These are phyloP conservation scores for Gossypium arboreum DNA, from an alignment of 345 rosid genomes.

Conservation along the genomic window DNA sequence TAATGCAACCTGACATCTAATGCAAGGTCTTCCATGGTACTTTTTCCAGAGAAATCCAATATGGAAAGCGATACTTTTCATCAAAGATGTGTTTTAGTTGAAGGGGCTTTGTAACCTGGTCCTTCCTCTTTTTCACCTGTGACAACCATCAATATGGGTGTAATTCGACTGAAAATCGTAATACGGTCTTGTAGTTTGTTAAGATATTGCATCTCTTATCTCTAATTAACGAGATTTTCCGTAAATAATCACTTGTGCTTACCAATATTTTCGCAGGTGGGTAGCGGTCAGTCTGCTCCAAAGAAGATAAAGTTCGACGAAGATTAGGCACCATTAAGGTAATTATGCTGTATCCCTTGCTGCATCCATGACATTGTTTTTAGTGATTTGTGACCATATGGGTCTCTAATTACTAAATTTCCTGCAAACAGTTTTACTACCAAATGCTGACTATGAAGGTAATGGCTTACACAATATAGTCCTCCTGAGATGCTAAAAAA, in stretches of 20 bases:
- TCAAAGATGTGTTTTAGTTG: neutral
- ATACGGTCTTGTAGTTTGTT: neutral
- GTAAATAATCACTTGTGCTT: neutral
- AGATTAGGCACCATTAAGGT: conserved; percentile 30
- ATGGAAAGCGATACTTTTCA: neutral
- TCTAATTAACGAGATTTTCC: neutral
- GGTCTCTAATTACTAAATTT: neutral
- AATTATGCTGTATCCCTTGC: neutral
- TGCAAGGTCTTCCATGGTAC: no score
- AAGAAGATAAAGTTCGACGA: conserved; percentile 79
- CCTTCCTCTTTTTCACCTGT: neutral
- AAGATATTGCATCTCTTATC: neutral
- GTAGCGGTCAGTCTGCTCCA: conserved; percentile 44
- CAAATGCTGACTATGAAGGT: neutral
- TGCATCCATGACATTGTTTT: neutral
- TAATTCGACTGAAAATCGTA: neutral
- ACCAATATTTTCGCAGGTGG: conserved; percentile 48
- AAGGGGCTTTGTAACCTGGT: neutral
- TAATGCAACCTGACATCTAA: no score
- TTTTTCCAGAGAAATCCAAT: neutral
- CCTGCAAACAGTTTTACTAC: neutral
- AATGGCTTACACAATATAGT: neutral
- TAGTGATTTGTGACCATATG: neutral
- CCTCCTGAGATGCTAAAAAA: neutral
- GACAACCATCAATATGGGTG: neutral